These are phyloP conservation scores for Hippophae rhamnoides DNA, from an alignment of 306 rosid species.

Conservation along the genomic window DNA sequence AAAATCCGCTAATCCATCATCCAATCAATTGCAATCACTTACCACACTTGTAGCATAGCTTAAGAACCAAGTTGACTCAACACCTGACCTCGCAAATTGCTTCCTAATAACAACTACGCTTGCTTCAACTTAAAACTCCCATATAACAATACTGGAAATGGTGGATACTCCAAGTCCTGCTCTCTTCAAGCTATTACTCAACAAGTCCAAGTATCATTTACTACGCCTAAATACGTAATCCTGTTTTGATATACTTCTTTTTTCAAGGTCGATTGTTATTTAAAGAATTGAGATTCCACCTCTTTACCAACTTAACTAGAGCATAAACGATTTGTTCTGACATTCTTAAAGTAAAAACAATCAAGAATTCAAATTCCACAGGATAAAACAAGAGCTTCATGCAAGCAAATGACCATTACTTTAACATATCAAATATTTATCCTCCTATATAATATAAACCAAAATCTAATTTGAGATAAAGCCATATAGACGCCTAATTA, in stretches of 20 bases:
- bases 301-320: too few species aligned
- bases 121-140: slow-evolving; percentile 6
- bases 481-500: slow-evolving; percentile 22
- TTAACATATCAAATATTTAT: not conserved
- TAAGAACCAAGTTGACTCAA: slow-evolving; percentile 11
- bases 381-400: slow-evolving; percentile 8
- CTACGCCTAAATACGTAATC: not conserved
- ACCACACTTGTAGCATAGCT: slow-evolving; percentile 10
- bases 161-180: not conserved
- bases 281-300: too few species aligned
- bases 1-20: slow-evolving; percentile 1
- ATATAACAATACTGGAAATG: not conserved
- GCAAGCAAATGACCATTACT: slow-evolving; percentile 1
- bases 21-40: slow-evolving; percentile 10
- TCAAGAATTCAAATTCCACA: slow-evolving; percentile 14
- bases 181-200: not conserved
- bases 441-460: not conserved
- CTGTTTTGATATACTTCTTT: too few species aligned
- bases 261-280: too few species aligned
- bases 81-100: slow-evolving; percentile 9
- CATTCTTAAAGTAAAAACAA: not conserved
- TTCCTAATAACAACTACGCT: slow-evolving; percentile 5
- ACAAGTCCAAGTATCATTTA: not conserved
- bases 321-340: not conserved
- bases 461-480: slow-evolving; percentile 4